These are phyloP conservation scores for Selaginella tamariscina DNA, from an alignment of 75 land plant species.

Conservation along the genomic window DNA sequence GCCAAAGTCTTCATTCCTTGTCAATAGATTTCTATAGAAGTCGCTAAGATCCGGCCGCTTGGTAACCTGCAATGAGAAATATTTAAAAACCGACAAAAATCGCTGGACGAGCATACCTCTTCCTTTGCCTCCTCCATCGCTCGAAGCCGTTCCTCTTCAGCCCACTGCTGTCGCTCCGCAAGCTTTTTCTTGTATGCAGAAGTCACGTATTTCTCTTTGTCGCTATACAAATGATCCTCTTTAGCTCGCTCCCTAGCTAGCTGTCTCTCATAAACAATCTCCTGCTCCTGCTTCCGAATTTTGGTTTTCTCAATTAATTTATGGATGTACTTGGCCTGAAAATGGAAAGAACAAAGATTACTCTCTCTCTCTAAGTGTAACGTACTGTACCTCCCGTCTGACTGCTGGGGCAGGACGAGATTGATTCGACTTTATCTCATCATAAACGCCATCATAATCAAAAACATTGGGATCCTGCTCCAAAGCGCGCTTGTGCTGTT, in stretches of 20 bases:
- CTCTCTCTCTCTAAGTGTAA: neutral
- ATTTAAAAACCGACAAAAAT: neutral
- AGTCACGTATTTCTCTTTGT: slow-evolving; percentile 92
- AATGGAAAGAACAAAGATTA: neutral
- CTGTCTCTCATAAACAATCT: slow-evolving; percentile 75
- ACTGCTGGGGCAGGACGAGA: slow-evolving; percentile 37
- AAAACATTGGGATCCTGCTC: slow-evolving; percentile 79
- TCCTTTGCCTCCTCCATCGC: slow-evolving; percentile 58
- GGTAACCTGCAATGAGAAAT: slow-evolving; percentile 44
- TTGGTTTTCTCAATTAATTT: slow-evolving; percentile 58
- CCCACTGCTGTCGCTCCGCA: slow-evolving; percentile 71
- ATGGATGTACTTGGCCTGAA: slow-evolving; percentile 79
- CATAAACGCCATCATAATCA: slow-evolving; percentile 91
- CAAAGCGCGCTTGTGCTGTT: slow-evolving; percentile 68
- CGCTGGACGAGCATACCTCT: slow-evolving; percentile 43
- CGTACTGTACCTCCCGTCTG: slow-evolving; percentile 36
- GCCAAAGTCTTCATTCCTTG: slow-evolving; percentile 86
- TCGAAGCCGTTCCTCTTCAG: slow-evolving; percentile 60
- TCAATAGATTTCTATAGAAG: slow-evolving; percentile 65
- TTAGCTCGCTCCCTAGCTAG: slow-evolving; percentile 77
- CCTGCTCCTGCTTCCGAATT: slow-evolving; percentile 53
- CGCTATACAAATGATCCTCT: slow-evolving; percentile 79
- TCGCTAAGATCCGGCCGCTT: slow-evolving; percentile 84
- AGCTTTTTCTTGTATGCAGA: slow-evolving; percentile 88
- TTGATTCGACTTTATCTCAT: slow-evolving; percentile 63